Evolutionary conservation across 208 protist genomes (phyloP), one percentile per base, ranked within the genome.

Genomic region (Borovskyia barvae): DNA sequence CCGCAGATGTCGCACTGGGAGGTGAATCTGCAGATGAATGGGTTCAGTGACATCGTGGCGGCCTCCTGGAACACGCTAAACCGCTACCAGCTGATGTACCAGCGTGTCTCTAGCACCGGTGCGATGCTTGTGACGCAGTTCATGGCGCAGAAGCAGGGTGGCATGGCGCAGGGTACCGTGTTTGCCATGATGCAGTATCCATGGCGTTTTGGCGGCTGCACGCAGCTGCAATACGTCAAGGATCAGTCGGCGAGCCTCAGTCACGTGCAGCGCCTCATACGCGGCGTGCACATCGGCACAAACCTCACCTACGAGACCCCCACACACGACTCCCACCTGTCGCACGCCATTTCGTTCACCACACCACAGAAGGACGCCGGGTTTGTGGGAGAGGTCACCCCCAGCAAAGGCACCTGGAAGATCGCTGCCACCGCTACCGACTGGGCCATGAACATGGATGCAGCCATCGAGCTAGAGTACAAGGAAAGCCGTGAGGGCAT

Each of bases 111-210:
- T 33, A 85, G 67, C 55, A 88, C 77, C 14, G 90, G 90, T 5
- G 86, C 87, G 5, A 72, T 94, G 45, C 36, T 90, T 2, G 72
- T 96, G 55, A 76, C 83, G 5, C 90, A 96, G 73, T 85, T 87
- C 50, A 92, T 96, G 84, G 86, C 87, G 20, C 87, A 96, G 72
- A 81, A 78, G 56, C 81, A 90, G 57, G 80, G 83, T 40, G 85
- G 80, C 49, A 84, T 92, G 72, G 71, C 65, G 22, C 77, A 87
- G 32, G 90, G 90, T 19, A 92, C 72, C n/a, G 56, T 94, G 33
- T 90, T 96, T 33, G 72, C 70, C 9, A 83, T 96, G 71, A 63
- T 92, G 58, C 85, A 94, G 83, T 96, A 93, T 60, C 90, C 90
- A 20, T 94, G 84, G 86, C 54, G 75, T 29, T 73, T 64, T 25